Base-by-base conservation (phyloP, 352 stramenopile genomes). In the Phytophthora multivora region DNA sequence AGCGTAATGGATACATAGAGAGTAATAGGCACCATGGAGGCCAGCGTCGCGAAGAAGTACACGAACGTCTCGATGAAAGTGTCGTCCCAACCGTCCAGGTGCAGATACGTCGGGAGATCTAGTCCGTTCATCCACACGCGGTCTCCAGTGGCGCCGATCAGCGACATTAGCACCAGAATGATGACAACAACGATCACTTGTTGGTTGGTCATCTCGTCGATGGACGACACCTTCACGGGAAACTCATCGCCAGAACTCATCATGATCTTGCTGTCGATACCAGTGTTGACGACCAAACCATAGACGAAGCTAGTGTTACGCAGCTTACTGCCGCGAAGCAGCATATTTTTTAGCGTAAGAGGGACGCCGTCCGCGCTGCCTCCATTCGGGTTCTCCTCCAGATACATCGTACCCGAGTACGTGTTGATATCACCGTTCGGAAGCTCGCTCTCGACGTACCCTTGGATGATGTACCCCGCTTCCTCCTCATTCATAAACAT, bases 231-330 rank as follows among this genome's bases (percentile, higher is more conserved):
- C 60, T 96, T 96, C 2, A 93, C 72, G 2, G 86, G 78, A 53
- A 91, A 91, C 41, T 90, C 86, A 41, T 94, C 80, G 2, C 81
- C 83, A 2, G 86, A 91, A 59, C 83, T 97, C 86, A 93, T 92
- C 80, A 96, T 96, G 49, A 98, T 96, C 67, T 98, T 98, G 5
- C 79, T 83, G 52, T 98, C 93, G 26, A 96, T 72, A 21, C 93
- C 93, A 6, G 92, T 98, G 68, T 98, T 98, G 9, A 98, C 76
- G 5, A 98, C 96, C 6, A 98, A 58, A 0, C 93, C 95, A 30
- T 95, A 95, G 4, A 89, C 80, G 33, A 55, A 96, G 25, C 88
- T 88, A 7, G 93, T 98, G 60, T 97, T 97, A 4, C 93, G 84
- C 5, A 98, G 53, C 50, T 94, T 87, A 66, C 89, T 95, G 8